Conservation (phyloP, 345 rosid species). For the Hirschfeldia incana region DNA sequence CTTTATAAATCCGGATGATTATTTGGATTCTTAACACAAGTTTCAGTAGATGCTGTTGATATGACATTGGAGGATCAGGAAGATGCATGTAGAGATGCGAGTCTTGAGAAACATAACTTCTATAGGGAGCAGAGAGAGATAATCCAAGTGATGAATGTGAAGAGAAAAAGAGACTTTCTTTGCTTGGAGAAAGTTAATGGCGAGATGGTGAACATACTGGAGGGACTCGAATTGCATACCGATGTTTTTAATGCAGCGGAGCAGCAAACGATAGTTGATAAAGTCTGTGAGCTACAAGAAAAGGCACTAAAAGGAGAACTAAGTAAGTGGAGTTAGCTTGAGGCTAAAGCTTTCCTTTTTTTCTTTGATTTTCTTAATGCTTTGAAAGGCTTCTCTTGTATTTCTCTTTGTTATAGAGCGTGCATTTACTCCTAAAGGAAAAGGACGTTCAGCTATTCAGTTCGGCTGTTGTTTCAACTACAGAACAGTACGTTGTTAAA, state of each 20-base stretch:
- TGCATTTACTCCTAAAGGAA: conserved; percentile 51
- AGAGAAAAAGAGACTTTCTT: conserved; percentile 51
- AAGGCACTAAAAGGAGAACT: neutral
- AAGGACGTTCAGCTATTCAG: conserved; percentile 61
- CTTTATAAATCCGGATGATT: conserved; percentile 44
- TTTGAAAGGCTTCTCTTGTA: neutral
- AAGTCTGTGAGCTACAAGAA: conserved; percentile 37
- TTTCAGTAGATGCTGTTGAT: conserved; percentile 28
- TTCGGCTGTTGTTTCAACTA: conserved; percentile 65
- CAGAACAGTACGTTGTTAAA: conserved; percentile 15
- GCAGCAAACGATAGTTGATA: conserved; percentile 50
- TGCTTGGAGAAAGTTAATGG: conserved; percentile 39
- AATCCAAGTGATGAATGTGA: conserved; percentile 27
- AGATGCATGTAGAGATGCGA: conserved; percentile 43
- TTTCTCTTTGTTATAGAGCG: conserved; percentile 28
- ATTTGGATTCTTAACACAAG: conserved; percentile 36
- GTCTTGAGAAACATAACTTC: conserved; percentile 46
- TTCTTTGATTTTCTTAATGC: neutral
- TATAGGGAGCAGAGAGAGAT: conserved; percentile 58
- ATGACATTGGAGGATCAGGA: conserved; percentile 25
- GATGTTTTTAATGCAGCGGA: conserved; percentile 47
- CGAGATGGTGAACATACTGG: conserved; percentile 41
- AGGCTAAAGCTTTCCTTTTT: neutral
- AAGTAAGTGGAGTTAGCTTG: conserved; percentile 24
- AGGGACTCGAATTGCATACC: conserved; percentile 56